Percentiles rank a stretch among this genome's conserved stretches.
These are phyloP conservation scores for Geranium rotundifolium DNA, from an alignment of 345 rosid genomes.

Conservation along the genomic window DNA sequence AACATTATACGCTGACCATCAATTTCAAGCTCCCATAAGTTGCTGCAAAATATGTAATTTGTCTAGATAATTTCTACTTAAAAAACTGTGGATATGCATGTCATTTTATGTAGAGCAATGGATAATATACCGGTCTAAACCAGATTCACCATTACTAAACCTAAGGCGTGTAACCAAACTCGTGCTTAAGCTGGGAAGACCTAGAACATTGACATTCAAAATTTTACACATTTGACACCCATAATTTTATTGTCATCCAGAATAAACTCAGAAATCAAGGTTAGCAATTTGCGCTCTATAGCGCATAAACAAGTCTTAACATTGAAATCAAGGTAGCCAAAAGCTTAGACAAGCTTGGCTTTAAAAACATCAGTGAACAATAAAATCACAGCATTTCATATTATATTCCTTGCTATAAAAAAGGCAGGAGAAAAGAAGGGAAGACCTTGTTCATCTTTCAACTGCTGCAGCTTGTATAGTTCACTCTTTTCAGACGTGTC, in stretches of 20 bases:
- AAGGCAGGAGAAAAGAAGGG: conserved; percentile 1
- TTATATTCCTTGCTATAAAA: too few species aligned
- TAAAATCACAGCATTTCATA: not conserved
- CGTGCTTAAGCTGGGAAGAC: not conserved
- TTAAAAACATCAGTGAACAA: not conserved
- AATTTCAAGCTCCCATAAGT: too few species aligned
- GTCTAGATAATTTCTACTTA: too few species aligned
- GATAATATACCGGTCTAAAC: not conserved
- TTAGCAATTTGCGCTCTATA: not conserved
- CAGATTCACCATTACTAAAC: not conserved
- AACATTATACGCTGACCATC: too few species aligned
- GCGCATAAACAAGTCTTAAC: not conserved
- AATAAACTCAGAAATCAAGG: too few species aligned
- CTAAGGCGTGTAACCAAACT: not conserved
- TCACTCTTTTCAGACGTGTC: conserved; percentile 99
- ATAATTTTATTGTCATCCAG: not conserved
- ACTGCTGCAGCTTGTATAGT: conserved; percentile 91
- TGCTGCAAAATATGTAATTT: too few species aligned
- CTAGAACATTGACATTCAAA: not conserved
- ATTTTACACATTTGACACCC: not conserved
- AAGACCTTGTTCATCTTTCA: conserved; percentile 99
- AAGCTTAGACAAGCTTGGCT: not conserved
- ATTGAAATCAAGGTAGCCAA: not conserved
- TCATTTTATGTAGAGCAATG: not conserved
- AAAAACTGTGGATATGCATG: too few species aligned